Conservation (phyloP, 192 early-diverging fungal genomes). For the Podochytrium sp. region DNA sequence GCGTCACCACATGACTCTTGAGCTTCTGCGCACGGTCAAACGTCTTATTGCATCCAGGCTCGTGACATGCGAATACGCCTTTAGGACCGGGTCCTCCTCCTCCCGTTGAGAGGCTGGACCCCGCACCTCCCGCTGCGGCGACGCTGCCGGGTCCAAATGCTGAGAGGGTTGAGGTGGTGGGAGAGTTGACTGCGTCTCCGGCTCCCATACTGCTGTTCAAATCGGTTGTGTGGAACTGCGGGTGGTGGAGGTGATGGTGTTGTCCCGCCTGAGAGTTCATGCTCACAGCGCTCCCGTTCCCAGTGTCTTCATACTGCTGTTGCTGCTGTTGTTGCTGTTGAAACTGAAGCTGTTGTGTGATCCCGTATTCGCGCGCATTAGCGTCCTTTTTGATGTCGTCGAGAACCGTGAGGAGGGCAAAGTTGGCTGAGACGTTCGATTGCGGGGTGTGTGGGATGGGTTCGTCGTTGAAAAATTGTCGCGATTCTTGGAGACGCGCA, state of each 20-base stretch:
- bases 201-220: too few species aligned
- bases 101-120: too few species aligned
- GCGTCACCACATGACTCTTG: constrained; percentile 16
- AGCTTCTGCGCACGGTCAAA: constrained; percentile 34
- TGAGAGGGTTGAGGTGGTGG: too few species aligned
- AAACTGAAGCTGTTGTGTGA: background rate
- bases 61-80: constrained; percentile 10
- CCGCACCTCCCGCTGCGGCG: too few species aligned
- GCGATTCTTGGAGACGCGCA: constrained; percentile 7
- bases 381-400: constrained; percentile 21
- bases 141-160: too few species aligned
- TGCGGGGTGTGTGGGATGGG: too few species aligned
- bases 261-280: constrained; percentile 1
- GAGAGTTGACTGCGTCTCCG: too few species aligned
- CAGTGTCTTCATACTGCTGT: constrained; percentile 4
- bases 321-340: background rate
- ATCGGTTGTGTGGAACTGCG: too few species aligned
- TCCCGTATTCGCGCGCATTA: background rate
- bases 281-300: background rate
- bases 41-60: constrained; percentile 19
- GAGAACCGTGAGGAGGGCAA: constrained; percentile 8
- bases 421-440: background rate
- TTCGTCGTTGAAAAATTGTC: constrained; percentile 3
- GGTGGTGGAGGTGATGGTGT: background rate
- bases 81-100: background rate